Conservation (phyloP, 495 filamentous ascomycete species). For the Penicillium parvum region DNA sequence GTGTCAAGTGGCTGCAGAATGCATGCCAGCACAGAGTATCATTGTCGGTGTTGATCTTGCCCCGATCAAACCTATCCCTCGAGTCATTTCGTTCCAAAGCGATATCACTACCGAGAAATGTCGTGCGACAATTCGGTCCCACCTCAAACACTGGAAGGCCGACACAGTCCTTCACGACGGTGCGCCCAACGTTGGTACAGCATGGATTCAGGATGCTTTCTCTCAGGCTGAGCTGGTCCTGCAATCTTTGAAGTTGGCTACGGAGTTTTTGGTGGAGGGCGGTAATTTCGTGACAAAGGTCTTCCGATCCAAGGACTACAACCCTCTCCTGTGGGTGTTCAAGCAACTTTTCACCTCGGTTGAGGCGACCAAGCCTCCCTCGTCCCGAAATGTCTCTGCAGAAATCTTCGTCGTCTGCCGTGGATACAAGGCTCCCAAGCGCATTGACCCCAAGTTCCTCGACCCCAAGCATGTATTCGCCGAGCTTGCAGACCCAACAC, state of each 20-base stretch:
- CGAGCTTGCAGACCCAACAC: constrained; percentile 80
- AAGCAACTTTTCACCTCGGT: constrained; percentile 93
- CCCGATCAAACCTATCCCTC: constrained; percentile 93
- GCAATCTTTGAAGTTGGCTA: constrained; percentile 87
- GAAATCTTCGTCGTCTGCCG: constrained; percentile 98
- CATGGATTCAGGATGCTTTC: constrained; percentile 98
- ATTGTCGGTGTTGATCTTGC: constrained; percentile 94
- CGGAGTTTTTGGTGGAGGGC: constrained; percentile 85
- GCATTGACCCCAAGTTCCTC: constrained; percentile 86
- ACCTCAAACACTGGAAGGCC: constrained; percentile 96
- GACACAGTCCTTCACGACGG: constrained; percentile 98
- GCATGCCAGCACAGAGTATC: constrained; percentile 83
- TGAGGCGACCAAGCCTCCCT: constrained; percentile 95
- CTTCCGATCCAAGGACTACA: constrained; percentile 97
- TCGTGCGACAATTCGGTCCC: constrained; percentile 80
- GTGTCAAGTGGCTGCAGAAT: constrained; percentile 97
- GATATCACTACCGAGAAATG: constrained; percentile 99
- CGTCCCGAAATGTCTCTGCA: constrained; percentile 89
- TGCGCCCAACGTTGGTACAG: constrained; percentile 94
- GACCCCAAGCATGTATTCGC: constrained; percentile 91
- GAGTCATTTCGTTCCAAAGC: constrained; percentile 90
- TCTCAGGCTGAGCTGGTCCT: constrained; percentile 94
- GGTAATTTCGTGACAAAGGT: constrained; percentile 98
- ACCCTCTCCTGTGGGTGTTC: constrained; percentile 93
- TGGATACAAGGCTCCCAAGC: constrained; percentile 89